These are phyloP conservation scores for Epithele typhae DNA, from an alignment of 768 basidiomycete species.

Conservation along the genomic window DNA sequence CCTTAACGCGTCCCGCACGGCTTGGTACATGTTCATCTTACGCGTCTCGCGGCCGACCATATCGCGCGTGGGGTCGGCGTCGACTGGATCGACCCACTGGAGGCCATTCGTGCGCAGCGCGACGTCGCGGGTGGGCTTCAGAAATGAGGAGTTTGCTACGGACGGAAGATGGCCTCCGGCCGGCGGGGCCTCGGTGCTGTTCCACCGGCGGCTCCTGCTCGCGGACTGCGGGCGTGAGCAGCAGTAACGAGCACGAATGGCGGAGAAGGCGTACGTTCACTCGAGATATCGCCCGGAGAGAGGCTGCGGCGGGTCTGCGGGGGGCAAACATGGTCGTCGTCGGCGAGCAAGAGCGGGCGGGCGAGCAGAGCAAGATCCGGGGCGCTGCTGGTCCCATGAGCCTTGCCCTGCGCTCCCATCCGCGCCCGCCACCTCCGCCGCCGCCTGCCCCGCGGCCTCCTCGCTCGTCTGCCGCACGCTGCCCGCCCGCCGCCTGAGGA, in stretches of 20 bases:
- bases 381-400: constrained; percentile 12
- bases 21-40: constrained; percentile 95
- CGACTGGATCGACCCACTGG: constrained; percentile 63
- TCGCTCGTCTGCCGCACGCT: constrained; percentile 4
- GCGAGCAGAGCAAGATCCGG: constrained; percentile 23
- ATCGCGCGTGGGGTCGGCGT: constrained; percentile 34
- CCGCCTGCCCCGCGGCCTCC: constrained; percentile 15
- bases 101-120: constrained; percentile 72
- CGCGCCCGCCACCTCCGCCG: constrained; percentile 3
- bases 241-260: neutral
- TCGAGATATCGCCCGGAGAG: constrained; percentile 13
- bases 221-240: neutral
- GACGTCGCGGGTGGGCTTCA: constrained; percentile 61
- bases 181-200: constrained; percentile 67
- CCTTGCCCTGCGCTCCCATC: constrained; percentile 15
- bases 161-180: constrained; percentile 75
- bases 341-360: constrained; percentile 12
- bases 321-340: constrained; percentile 23
- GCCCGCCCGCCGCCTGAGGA: constrained; percentile 9
- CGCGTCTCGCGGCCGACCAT: constrained; percentile 80
- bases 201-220: constrained; percentile 36
- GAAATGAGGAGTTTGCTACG: constrained; percentile 63
- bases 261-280: constrained; percentile 5
- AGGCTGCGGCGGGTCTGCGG: constrained; percentile 8
- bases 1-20: constrained; percentile 88